Percentiles rank a stretch among this genome's conserved stretches.
Conservation (phyloP, 2,329 filamentous ascomycete species). For the Ceratocystis ficicola region DNA sequence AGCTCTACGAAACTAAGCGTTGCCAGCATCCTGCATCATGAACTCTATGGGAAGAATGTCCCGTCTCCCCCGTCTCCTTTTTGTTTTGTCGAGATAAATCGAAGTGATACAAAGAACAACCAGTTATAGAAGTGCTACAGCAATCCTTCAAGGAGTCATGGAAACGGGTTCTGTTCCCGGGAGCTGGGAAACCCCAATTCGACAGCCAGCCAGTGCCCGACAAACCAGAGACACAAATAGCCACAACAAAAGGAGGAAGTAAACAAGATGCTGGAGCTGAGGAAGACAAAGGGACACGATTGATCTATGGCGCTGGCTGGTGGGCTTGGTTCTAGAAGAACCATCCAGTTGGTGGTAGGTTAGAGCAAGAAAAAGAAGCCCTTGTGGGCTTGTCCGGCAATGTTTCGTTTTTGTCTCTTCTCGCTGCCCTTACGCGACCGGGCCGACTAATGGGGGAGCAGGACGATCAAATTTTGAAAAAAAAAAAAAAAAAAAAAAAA, state of each 20-base stretch:
- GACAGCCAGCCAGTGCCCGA: background rate
- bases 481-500: background rate
- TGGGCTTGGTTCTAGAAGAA: slow-evolving; percentile 1
- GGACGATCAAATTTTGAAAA: background rate
- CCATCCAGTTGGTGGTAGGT: background rate
- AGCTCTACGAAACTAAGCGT: background rate
- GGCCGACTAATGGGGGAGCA: background rate
- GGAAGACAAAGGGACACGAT: background rate
- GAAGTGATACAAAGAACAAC: slow-evolving; percentile 5
- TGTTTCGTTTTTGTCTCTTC: slow-evolving; percentile 1
- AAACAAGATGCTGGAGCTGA: background rate
- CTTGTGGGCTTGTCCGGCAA: background rate
- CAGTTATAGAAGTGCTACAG: slow-evolving; percentile 4
- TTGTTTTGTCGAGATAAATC: background rate
- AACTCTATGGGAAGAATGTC: background rate
- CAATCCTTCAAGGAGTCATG: slow-evolving; percentile 3
- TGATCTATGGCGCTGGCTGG: background rate
- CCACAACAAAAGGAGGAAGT: background rate
- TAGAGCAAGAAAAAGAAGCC: background rate
- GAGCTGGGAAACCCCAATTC: background rate
- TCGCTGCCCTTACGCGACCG: background rate
- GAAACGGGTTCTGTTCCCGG: background rate
- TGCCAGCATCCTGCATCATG: background rate
- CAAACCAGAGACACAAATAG: background rate
- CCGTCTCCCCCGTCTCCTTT: background rate